Conservation (phyloP, 2,329 filamentous ascomycete genomes). For the Sarocladiaceae sp. region DNA sequence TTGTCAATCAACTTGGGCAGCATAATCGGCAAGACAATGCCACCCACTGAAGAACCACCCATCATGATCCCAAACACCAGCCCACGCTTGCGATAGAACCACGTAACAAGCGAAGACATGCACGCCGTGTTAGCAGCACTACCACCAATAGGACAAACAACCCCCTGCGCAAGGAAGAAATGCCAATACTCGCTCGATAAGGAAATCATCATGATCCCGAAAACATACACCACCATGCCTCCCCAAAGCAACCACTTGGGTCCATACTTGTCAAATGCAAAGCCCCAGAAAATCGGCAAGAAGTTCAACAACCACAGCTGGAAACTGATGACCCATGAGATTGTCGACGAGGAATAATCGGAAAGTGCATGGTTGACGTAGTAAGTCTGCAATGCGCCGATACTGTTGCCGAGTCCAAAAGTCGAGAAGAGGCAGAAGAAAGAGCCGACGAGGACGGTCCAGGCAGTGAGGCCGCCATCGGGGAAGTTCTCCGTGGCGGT, state of each 20-base stretch:
- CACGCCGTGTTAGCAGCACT: slow-evolving; percentile 37
- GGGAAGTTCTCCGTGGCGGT: no score
- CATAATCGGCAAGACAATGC: slow-evolving; percentile 58
- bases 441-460: slow-evolving; percentile 49
- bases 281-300: slow-evolving; percentile 42
- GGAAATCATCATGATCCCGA: slow-evolving; percentile 62
- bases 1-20: slow-evolving; percentile 46
- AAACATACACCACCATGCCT: slow-evolving; percentile 53
- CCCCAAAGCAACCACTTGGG: slow-evolving; percentile 51
- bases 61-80: slow-evolving; percentile 50
- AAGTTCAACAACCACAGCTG: slow-evolving; percentile 19
- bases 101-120: slow-evolving; percentile 40
- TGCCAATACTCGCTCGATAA: slow-evolving; percentile 42
- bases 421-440: slow-evolving; percentile 38
- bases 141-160: slow-evolving; percentile 36
- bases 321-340: slow-evolving; percentile 52
- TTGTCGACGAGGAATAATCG: slow-evolving; percentile 43
- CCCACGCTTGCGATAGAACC: slow-evolving; percentile 49
- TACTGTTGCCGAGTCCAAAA: slow-evolving; percentile 38
- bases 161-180: slow-evolving; percentile 37
- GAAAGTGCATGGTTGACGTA: slow-evolving; percentile 46
- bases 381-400: slow-evolving; percentile 56
- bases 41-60: slow-evolving; percentile 50
- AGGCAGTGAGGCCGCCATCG: slow-evolving; percentile 48
- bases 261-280: slow-evolving; percentile 61